phyloP scores from a whole-genome alignment of 2,329 filamentous ascomycete genomes.

The Exophiala viscosa region DNA sequence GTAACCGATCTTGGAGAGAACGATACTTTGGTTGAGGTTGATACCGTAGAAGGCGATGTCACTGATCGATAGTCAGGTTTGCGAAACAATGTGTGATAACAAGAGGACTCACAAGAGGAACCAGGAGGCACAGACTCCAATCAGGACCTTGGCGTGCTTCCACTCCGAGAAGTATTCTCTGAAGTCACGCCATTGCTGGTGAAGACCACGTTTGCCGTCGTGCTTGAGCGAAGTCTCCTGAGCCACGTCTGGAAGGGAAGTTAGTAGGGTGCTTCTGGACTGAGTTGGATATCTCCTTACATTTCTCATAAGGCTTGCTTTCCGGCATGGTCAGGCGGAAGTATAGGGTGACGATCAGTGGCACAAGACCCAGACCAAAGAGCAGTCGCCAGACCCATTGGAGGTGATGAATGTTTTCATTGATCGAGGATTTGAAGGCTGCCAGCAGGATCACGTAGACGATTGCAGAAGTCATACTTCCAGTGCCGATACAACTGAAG shows the following conservation, averaged over 20 bases:
- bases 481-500: slow-evolving; percentile 13
- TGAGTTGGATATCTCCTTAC: neutral
- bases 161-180: slow-evolving; percentile 33
- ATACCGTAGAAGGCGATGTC: slow-evolving; percentile 36
- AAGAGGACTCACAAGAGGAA: slow-evolving; percentile 29
- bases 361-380: slow-evolving; percentile 29
- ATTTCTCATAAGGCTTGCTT: slow-evolving; percentile 16
- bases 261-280: neutral
- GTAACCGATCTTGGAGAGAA: slow-evolving; percentile 34
- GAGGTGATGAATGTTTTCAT: slow-evolving; percentile 13
- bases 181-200: slow-evolving; percentile 30
- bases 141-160: slow-evolving; percentile 34
- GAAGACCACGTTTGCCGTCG: slow-evolving; percentile 15
- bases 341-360: slow-evolving; percentile 27
- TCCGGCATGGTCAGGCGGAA: slow-evolving; percentile 30
- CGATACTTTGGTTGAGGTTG: slow-evolving; percentile 36
- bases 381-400: slow-evolving; percentile 29
- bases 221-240: slow-evolving; percentile 14
- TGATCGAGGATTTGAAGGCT: slow-evolving; percentile 16
- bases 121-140: slow-evolving; percentile 34
- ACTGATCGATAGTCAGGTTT: neutral
- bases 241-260: slow-evolving; percentile 9
- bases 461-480: slow-evolving; percentile 6
- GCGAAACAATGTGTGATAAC: neutral
- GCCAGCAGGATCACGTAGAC: slow-evolving; percentile 12